Conservation (phyloP, 1,139 yeast genomes). For the Pichia sp. region DNA sequence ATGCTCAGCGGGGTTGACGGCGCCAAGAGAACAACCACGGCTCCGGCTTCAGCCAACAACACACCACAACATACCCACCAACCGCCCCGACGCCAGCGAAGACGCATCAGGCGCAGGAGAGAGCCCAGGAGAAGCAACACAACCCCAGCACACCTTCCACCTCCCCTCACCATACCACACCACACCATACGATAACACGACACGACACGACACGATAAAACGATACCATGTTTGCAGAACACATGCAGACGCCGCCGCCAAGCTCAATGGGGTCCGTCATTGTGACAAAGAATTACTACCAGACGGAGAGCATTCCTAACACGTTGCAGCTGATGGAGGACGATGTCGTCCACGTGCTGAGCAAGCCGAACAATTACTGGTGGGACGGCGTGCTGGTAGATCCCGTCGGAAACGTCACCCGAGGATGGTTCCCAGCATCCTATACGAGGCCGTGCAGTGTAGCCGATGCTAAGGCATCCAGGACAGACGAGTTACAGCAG, state of each 20-base stretch:
- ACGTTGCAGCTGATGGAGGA: constrained; percentile 47
- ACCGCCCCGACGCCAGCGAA: no score
- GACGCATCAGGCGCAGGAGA: no score
- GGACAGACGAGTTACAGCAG: neutral
- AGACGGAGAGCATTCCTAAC: constrained; percentile 42
- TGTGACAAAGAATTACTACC: constrained; percentile 46
- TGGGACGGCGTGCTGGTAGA: constrained; percentile 65
- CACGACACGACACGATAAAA: no score
- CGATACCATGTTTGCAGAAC: neutral
- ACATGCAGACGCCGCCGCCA: neutral
- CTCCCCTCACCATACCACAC: no score
- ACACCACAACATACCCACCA: no score
- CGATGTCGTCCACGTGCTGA: constrained; percentile 48
- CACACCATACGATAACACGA: no score
- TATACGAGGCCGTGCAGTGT: constrained; percentile 38
- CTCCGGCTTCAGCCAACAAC: no score
- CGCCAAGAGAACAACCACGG: no score
- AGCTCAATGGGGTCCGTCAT: constrained; percentile 44
- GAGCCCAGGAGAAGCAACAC: no score
- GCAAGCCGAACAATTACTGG: constrained; percentile 62
- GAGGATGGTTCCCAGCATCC: constrained; percentile 78
- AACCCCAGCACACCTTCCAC: no score
- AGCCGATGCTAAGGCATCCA: neutral
- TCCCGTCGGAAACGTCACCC: constrained; percentile 40
- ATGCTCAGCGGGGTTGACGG: no score